These are phyloP conservation scores for Zymoseptoria passerinii DNA, from an alignment of 2,329 filamentous ascomycete genomes.

Conservation along the genomic window DNA sequence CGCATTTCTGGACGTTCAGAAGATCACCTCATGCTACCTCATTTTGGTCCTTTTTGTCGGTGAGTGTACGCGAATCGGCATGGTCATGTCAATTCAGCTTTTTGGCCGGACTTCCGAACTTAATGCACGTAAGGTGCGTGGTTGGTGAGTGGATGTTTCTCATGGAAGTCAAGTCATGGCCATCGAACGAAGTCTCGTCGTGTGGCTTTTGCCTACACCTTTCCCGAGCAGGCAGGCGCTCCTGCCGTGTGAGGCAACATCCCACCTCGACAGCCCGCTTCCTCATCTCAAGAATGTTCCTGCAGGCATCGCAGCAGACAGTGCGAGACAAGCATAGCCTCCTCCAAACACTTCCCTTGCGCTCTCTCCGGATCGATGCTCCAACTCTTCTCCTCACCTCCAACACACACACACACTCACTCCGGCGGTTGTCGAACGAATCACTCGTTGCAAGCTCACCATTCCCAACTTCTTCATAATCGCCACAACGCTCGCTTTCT, in stretches of 20 bases:
- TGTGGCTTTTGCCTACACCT: not conserved
- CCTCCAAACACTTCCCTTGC: constrained; percentile 2
- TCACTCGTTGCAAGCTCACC: constrained; percentile 23
- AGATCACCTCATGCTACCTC: not conserved
- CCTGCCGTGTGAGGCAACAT: not conserved
- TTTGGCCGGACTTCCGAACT: not conserved
- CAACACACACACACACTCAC: constrained; percentile 8
- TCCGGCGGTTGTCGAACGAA: constrained; percentile 13
- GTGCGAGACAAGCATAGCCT: not conserved
- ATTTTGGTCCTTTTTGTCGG: not conserved
- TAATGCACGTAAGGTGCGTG: too few species aligned
- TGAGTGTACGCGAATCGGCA: not conserved
- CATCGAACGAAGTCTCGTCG: not conserved
- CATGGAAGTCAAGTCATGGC: not conserved
- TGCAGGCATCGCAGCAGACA: not conserved
- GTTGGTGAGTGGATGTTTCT: not conserved
- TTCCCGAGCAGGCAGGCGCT: not conserved
- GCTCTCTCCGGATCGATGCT: not conserved
- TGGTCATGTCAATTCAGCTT: not conserved
- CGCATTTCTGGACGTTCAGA: not conserved
- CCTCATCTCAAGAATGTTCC: not conserved
- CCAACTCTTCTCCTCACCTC: constrained; percentile 1
- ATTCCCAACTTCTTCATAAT: constrained; percentile 31
- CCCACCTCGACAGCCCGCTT: not conserved
- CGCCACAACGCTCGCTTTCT: constrained; percentile 11